Conservation (phyloP, 164 flowering plant genomes). For the Magnolia changhungtana region DNA sequence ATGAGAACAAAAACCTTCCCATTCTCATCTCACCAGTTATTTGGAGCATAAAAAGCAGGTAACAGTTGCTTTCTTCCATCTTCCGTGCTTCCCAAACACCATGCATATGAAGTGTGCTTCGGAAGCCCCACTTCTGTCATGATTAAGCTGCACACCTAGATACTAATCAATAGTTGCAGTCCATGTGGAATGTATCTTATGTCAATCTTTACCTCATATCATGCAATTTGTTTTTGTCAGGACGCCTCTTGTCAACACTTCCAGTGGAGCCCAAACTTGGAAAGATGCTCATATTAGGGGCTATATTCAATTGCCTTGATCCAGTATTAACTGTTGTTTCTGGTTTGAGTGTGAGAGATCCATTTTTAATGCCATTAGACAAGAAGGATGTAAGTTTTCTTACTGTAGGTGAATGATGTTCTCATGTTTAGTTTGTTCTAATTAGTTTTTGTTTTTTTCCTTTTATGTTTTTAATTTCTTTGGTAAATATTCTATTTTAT, state of each 20-base stretch:
- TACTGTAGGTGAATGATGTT: background rate
- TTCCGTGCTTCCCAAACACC: background rate
- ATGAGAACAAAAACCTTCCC: too few species aligned
- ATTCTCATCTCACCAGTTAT: too few species aligned
- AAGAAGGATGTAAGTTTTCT: conserved; percentile 85
- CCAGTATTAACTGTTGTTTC: conserved; percentile 87
- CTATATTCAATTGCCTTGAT: conserved; percentile 82
- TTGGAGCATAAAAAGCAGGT: background rate
- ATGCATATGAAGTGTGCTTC: background rate
- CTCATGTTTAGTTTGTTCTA: background rate
- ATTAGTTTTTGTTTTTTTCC: background rate
- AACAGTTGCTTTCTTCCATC: background rate
- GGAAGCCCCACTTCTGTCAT: background rate
- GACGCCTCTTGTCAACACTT: conserved; percentile 76
- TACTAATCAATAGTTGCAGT: background rate
- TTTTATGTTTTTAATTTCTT: too few species aligned
- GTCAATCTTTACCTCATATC: background rate
- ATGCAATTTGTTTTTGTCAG: conserved; percentile 35
- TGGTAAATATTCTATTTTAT: too few species aligned
- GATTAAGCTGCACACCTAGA: background rate
- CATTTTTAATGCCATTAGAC: conserved; percentile 79
- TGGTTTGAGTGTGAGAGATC: conserved; percentile 92
- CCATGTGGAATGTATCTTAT: background rate
- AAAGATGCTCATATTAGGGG: conserved; percentile 90
- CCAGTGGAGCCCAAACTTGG: conserved; percentile 99